A percentile compares a stretch with the other conserved stretches of the same genome.
These are phyloP conservation scores for Friedmanniomyces endolithicus DNA, from an alignment of 495 filamentous ascomycete species.

Conservation along the genomic window DNA sequence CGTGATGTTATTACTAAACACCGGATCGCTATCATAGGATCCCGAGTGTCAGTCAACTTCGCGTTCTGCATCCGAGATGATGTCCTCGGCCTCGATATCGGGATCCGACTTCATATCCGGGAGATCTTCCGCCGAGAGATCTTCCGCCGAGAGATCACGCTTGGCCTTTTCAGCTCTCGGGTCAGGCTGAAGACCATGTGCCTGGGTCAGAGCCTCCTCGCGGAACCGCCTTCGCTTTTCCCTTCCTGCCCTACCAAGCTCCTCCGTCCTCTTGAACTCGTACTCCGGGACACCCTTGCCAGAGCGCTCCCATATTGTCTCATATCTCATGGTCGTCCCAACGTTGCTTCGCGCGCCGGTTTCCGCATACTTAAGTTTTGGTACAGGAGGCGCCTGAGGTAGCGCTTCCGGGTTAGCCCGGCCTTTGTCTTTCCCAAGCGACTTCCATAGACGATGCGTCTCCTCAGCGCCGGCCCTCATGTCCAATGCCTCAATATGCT, in stretches of 20 bases:
- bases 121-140: background rate
- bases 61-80: background rate
- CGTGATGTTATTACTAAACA: background rate
- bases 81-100: background rate
- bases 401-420: background rate
- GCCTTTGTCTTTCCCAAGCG: background rate
- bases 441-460: background rate
- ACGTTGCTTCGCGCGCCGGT: background rate
- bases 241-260: background rate
- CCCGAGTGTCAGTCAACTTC: background rate
- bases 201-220: background rate
- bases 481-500: slow-evolving; percentile 2
- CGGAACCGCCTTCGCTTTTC: background rate
- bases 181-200: background rate
- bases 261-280: background rate
- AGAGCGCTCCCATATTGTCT: background rate
- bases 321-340: background rate
- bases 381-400: background rate
- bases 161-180: background rate
- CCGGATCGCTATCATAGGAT: background rate
- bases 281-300: background rate
- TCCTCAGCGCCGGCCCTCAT: background rate
- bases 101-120: no score
- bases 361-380: background rate
- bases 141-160: background rate